These are phyloP conservation scores for Ogataea methanolica DNA, from an alignment of 805 yeast species.

Conservation along the genomic window DNA sequence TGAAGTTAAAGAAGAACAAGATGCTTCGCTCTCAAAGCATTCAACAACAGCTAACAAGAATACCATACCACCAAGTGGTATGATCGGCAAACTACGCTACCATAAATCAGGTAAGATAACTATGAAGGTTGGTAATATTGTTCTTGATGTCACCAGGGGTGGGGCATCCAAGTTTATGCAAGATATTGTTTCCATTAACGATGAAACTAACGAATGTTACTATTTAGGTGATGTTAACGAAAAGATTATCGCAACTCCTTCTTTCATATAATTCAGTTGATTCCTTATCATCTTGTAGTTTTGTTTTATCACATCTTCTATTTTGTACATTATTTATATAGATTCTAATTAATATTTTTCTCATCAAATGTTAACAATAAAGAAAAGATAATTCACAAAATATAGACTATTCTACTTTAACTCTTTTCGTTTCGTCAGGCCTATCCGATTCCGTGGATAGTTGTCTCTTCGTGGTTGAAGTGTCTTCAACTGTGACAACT, in stretches of 20 bases:
- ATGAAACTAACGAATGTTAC: slow-evolving; percentile 37
- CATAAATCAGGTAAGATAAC: slow-evolving; percentile 84
- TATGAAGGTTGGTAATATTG: slow-evolving; percentile 64
- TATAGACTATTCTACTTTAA: slow-evolving; percentile 13
- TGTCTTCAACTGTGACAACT: slow-evolving; percentile 4
- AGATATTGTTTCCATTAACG: slow-evolving; percentile 50
- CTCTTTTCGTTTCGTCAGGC: slow-evolving; percentile 15
- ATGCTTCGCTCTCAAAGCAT: background rate
- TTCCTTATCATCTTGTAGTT: background rate
- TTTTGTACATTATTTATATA: background rate
- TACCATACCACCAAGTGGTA: slow-evolving; percentile 39
- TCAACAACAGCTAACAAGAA: background rate
- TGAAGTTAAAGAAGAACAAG: slow-evolving; percentile 5
- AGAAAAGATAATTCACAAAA: background rate
- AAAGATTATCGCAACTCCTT: slow-evolving; percentile 58
- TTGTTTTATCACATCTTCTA: background rate
- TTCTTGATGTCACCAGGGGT: slow-evolving; percentile 69
- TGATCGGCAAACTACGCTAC: slow-evolving; percentile 65
- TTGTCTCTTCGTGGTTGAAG: slow-evolving; percentile 2
- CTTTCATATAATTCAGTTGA: slow-evolving; percentile 18
- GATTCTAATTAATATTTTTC: background rate
- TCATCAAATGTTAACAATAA: background rate
- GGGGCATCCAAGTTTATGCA: slow-evolving; percentile 67
- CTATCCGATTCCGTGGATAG: background rate
- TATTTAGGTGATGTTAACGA: slow-evolving; percentile 52